Evolutionary conservation across 306 rosid genomes (phyloP), one percentile per base, ranked within the genome.

Genomic region (Clitoria ternatea): DNA sequence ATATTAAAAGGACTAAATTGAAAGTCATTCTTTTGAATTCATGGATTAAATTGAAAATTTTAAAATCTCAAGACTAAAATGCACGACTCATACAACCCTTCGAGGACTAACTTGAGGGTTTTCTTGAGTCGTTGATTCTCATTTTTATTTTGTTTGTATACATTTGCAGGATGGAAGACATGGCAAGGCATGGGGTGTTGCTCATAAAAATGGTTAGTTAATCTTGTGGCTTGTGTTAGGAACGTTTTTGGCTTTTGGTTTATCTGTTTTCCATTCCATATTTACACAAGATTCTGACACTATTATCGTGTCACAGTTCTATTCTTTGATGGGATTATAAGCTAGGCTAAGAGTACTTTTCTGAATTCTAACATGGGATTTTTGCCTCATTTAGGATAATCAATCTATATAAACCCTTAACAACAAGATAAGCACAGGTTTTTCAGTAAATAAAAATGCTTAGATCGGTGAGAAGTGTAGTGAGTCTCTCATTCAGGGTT

Each of bases 151-250:
- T 43, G 1, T 50, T 44, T 43, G 22, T 67, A 3, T 57, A n/a
- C 9, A 3, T 32, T 69, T 77, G 70, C 83, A 95, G 99, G 96
- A 82, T 79, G 97, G 96, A 53, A 87, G 53, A 45, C 97, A 95
- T 79, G 97, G 99, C 40, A 95, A 95, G 80, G 97, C 99, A 9
- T 95, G 99, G 99, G 99, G 99, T 18, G 14, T 95, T 36, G 96
- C 83, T 84, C 72, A 91, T 68, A 95, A 89, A 81, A 82, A 86
- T 43, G 99, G 99, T 91, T 60, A 70, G 97, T 90, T 64, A 59
- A 82, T 63, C 47, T 18, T 36, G 5, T 9, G 26, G 36, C 44
- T 56, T 32, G 29, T 30, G 27, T 76, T 11, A 32, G 15, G 20
- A 17, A 9, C 15, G 14, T 57, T 57, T 56, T 17, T 29, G 6